These are phyloP conservation scores for Monosporascus ibericus DNA, from an alignment of 2,329 filamentous ascomycete genomes.

Conservation along the genomic window DNA sequence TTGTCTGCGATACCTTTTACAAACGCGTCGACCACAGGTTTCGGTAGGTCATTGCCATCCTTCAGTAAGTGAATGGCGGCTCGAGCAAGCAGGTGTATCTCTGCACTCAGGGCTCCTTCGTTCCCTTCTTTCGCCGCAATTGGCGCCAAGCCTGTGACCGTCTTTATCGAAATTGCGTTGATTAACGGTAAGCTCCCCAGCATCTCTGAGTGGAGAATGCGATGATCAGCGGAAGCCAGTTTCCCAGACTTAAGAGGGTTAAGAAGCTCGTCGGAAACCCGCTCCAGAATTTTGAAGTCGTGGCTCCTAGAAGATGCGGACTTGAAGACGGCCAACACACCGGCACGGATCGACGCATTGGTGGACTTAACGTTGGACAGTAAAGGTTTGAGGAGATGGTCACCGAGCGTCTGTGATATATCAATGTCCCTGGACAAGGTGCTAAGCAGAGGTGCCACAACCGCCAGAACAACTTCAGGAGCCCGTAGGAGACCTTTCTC, in stretches of 20 bases:
- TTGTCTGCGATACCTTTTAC: slow-evolving; percentile 83
- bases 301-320: slow-evolving; percentile 46
- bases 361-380: slow-evolving; percentile 89
- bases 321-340: slow-evolving; percentile 69
- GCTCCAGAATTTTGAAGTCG: slow-evolving; percentile 54
- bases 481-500: slow-evolving; percentile 86
- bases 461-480: slow-evolving; percentile 80
- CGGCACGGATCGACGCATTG: slow-evolving; percentile 69
- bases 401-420: slow-evolving; percentile 65
- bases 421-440: slow-evolving; percentile 68
- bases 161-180: slow-evolving; percentile 55
- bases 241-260: slow-evolving; percentile 78
- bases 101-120: slow-evolving; percentile 71
- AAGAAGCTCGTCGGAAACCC: slow-evolving; percentile 72
- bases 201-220: slow-evolving; percentile 76
- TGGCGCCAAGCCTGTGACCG: slow-evolving; percentile 59
- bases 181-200: slow-evolving; percentile 60
- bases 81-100: slow-evolving; percentile 64
- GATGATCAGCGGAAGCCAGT: slow-evolving; percentile 77
- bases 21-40: slow-evolving; percentile 63
- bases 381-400: slow-evolving; percentile 76
- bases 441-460: slow-evolving; percentile 66
- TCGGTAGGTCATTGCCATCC: slow-evolving; percentile 56
- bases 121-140: slow-evolving; percentile 81
- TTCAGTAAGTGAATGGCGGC: slow-evolving; percentile 58